A percentile compares a stretch with the other conserved stretches of the same genome.
phyloP scores from a whole-genome alignment of 139 green algal genomes.

The Pseudopediastrum boryanum region DNA sequence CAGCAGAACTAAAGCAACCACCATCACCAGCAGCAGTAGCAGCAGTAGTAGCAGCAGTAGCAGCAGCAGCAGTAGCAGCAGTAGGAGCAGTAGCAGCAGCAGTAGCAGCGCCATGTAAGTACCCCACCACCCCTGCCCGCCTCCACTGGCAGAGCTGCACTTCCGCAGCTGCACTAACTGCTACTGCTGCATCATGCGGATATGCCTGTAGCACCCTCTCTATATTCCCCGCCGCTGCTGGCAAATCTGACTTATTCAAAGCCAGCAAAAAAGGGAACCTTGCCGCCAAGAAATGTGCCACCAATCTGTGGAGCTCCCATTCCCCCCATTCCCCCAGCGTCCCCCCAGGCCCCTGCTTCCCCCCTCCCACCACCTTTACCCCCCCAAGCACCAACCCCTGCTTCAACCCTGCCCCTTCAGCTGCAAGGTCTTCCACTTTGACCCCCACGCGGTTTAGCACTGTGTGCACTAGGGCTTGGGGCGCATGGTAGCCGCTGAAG shows the following conservation, averaged over 20 bases:
- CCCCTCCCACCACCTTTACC: background rate
- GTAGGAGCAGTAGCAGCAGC: too few species aligned
- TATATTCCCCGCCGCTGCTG: slow-evolving; percentile 39
- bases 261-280: slow-evolving; percentile 67
- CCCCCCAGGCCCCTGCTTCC: background rate
- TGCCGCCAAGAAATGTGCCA: slow-evolving; percentile 57
- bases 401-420: slow-evolving; percentile 27
- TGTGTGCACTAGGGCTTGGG: slow-evolving; percentile 37
- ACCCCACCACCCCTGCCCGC: slow-evolving; percentile 23
- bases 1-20: too few species aligned
- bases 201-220: slow-evolving; percentile 36
- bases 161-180: slow-evolving; percentile 52
- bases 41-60: too few species aligned
- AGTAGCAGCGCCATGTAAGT: slow-evolving; percentile 22
- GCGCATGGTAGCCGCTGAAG: slow-evolving; percentile 54
- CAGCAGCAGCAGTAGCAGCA: too few species aligned
- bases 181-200: slow-evolving; percentile 52
- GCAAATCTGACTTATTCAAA: slow-evolving; percentile 65
- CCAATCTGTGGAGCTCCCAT: slow-evolving; percentile 54
- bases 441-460: slow-evolving; percentile 37
- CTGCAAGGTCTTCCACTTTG: slow-evolving; percentile 15
- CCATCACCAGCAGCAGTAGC: background rate
- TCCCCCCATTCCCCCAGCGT: slow-evolving; percentile 48
- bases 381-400: background rate
- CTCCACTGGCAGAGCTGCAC: slow-evolving; percentile 45